These are phyloP conservation scores for Haplographium delicatum DNA, from an alignment of 495 filamentous ascomycete genomes.

Conservation along the genomic window DNA sequence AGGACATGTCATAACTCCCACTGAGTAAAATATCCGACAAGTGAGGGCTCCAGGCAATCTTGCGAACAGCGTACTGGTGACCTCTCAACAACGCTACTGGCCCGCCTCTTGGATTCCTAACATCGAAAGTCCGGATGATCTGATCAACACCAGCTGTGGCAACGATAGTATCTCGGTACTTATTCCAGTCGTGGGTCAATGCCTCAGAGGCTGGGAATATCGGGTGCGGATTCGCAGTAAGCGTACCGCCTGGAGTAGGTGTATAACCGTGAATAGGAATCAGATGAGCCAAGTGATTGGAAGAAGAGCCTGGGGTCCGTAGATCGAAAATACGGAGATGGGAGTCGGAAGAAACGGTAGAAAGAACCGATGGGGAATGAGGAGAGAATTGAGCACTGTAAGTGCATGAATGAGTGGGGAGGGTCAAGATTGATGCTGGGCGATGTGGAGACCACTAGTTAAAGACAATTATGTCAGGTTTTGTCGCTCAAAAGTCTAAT, in stretches of 20 bases:
- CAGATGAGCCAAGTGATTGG: constrained; percentile 72
- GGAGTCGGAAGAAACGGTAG: constrained; percentile 77
- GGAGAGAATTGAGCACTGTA: constrained; percentile 82
- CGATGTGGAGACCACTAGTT: constrained; percentile 80
- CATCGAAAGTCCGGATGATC: constrained; percentile 80
- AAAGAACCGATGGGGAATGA: constrained; percentile 70
- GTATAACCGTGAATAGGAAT: constrained; percentile 70
- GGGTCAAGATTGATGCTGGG: constrained; percentile 65
- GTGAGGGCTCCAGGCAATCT: constrained; percentile 87
- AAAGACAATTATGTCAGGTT: no score
- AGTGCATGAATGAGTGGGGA: constrained; percentile 86
- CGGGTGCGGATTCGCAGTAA: constrained; percentile 30
- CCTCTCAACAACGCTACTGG: constrained; percentile 68
- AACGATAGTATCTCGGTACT: constrained; percentile 77
- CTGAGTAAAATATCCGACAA: constrained; percentile 76
- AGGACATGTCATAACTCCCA: constrained; percentile 97
- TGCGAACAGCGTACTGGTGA: constrained; percentile 86
- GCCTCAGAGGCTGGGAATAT: constrained; percentile 53
- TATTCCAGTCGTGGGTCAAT: constrained; percentile 98
- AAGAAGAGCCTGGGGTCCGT: constrained; percentile 70
- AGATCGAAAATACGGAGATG: constrained; percentile 87
- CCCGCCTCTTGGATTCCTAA: constrained; percentile 63
- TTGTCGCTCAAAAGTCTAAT: constrained; percentile 8
- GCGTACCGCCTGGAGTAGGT: constrained; percentile 35
- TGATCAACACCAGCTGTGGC: constrained; percentile 90